Evolutionary conservation across 2,329 filamentous ascomycete species (phyloP), one percentile per base, ranked within the genome.

Genomic region (Aspergillus neoniger): DNA sequence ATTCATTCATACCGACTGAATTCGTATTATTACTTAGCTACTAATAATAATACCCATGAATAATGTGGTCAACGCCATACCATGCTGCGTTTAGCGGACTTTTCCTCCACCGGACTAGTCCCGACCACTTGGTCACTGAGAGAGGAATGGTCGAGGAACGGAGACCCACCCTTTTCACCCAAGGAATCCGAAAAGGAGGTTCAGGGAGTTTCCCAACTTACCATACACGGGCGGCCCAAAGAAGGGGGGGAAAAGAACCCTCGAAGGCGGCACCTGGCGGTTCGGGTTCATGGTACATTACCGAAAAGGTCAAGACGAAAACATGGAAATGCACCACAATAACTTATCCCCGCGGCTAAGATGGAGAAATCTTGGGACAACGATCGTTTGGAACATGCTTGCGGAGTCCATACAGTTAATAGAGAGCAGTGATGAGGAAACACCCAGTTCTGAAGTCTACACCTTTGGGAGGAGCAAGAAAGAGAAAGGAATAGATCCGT

Each of bases 101-200:
- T 17, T 41, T 28, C 32, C 51, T 47, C 53, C 39, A 47, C 36
- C 30, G 8, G 23, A 9, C 36, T 43, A 54, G 36, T 38, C 51
- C 39, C 38, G 39, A 39, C 25, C 36, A 25, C 39, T 54, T 23
- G 38, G 15, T 25, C 28, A 19, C 30, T 32, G 36, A 36, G 53
- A 57, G 54, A 65, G 60, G 53, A 63, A 64, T 55, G 59, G 51
- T 54, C 28, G 56, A 57, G 52, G 56, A 60, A 52, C 48, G 50
- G 62, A 62, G 64, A 55, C 62, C 63, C 65, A 66, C 66, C 44
- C 21, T 41, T 41, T 56, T 17, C 55, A 41, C 48, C 56, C 59
- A 57, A 55, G 55, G 48, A 59, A 58, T 63, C 49, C 39, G 55
- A 62, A 67, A 61, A 61, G 55, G 54, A 60, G 56, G 63, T 59